These are phyloP conservation scores for Coffea humblotiana DNA, from an alignment of 305 asterid species.

Conservation along the genomic window DNA sequence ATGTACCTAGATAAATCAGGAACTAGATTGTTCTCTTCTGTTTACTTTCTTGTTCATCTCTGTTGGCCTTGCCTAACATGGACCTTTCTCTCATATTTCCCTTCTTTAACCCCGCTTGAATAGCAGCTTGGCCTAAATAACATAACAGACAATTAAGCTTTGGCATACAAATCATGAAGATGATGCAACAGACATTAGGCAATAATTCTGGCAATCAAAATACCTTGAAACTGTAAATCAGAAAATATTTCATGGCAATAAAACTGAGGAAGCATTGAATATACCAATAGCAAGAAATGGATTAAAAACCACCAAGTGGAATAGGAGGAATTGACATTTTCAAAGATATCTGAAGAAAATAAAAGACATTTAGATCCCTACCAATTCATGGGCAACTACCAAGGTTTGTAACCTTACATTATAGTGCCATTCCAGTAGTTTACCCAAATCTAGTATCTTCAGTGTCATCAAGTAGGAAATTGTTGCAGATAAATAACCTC, in stretches of 20 bases:
- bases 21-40: conserved; percentile 51
- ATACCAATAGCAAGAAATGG: neutral
- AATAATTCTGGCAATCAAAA: neutral
- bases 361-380: neutral
- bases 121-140: conserved; percentile 80
- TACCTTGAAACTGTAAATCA: neutral
- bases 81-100: conserved; percentile 71
- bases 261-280: conserved; percentile 2
- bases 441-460: neutral
- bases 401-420: neutral
- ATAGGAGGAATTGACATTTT: too few species aligned
- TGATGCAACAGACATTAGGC: neutral
- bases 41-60: conserved; percentile 61
- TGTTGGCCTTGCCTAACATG: conserved; percentile 51
- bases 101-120: conserved; percentile 74
- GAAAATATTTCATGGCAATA: conserved; percentile 1
- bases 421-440: neutral
- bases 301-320: neutral
- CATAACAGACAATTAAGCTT: conserved; percentile 31
- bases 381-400: neutral
- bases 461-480: neutral
- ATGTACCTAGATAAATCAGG: conserved; percentile 68
- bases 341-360: neutral
- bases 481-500: conserved; percentile 52
- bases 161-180: conserved; percentile 18